phyloP scores from a whole-genome alignment of 352 stramenopile genomes.

The Globisporangium acanthophoron region DNA sequence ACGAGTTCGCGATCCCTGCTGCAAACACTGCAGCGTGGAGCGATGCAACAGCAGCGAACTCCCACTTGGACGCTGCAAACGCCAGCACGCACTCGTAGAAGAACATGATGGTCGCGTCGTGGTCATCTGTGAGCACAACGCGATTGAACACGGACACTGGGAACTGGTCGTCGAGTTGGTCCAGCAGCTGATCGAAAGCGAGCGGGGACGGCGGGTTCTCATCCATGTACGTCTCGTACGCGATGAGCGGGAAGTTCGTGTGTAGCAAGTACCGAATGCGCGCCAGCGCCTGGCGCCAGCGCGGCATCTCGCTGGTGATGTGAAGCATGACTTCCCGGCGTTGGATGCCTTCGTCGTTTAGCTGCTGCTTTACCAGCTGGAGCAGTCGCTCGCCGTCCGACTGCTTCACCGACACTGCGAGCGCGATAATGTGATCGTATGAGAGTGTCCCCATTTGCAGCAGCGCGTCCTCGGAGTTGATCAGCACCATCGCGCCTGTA shows the following conservation, averaged over 20 bases:
- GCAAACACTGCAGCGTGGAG: constrained; percentile 25
- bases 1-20: constrained; percentile 10
- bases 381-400: constrained; percentile 25
- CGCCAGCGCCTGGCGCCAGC: constrained; percentile 16
- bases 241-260: constrained; percentile 23
- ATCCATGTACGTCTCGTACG: constrained; percentile 28
- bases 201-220: background rate
- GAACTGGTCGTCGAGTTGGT: constrained; percentile 3
- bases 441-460: constrained; percentile 19
- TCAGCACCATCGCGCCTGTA: constrained; percentile 24
- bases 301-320: background rate
- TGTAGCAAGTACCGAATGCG: constrained; percentile 30
- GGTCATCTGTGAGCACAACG: no score
- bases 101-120: background rate
- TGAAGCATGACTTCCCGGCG: background rate
- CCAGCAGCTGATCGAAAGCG: constrained; percentile 18
- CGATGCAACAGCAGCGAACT: constrained; percentile 17
- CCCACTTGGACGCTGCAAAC: constrained; percentile 10
- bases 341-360: background rate
- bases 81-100: background rate
- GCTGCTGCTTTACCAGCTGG: constrained; percentile 3
- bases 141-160: no score
- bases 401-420: constrained; percentile 20
- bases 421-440: constrained; percentile 10
- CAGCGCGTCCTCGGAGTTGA: constrained; percentile 30